Evolutionary conservation across 768 basidiomycete genomes (phyloP).

Genomic region (Scleroderma citrinum): DNA sequence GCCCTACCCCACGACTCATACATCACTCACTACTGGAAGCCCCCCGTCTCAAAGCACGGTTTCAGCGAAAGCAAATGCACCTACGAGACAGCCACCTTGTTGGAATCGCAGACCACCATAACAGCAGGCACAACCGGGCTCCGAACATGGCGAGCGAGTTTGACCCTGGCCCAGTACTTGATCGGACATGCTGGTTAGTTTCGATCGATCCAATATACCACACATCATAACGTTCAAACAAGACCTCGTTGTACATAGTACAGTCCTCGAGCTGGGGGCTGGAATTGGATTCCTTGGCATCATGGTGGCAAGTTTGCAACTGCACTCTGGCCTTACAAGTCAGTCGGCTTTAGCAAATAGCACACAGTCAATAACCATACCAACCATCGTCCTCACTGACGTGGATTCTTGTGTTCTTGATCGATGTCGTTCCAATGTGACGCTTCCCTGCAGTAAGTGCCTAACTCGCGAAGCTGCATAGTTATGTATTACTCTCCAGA

Average conservation of each 20-base stretch:
- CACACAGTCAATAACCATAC: background rate
- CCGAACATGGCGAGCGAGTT: constrained; percentile 74
- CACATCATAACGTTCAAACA: background rate
- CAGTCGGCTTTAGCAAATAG: background rate
- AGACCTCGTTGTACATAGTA: constrained; percentile 23
- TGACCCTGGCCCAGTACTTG: constrained; percentile 58
- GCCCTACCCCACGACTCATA: constrained; percentile 41
- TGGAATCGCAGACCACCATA: constrained; percentile 69
- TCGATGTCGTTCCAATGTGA: constrained; percentile 54
- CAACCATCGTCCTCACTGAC: constrained; percentile 53
- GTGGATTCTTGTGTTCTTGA: constrained; percentile 55
- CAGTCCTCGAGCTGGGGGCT: constrained; percentile 69
- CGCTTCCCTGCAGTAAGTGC: constrained; percentile 62
- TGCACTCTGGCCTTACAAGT: background rate
- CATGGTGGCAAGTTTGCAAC: constrained; percentile 53
- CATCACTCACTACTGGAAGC: constrained; percentile 60
- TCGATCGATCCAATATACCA: background rate
- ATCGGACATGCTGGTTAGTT: constrained; percentile 48
- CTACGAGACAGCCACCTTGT: constrained; percentile 48
- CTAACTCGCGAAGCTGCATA: background rate
- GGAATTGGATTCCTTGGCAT: constrained; percentile 74
- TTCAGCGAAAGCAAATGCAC: background rate
- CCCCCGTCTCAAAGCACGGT: background rate
- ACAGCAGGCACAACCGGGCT: constrained; percentile 77
- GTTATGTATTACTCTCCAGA: constrained; percentile 35